Conservation (phyloP, 495 filamentous ascomycete genomes). For the Penicillium longicatenatum region DNA sequence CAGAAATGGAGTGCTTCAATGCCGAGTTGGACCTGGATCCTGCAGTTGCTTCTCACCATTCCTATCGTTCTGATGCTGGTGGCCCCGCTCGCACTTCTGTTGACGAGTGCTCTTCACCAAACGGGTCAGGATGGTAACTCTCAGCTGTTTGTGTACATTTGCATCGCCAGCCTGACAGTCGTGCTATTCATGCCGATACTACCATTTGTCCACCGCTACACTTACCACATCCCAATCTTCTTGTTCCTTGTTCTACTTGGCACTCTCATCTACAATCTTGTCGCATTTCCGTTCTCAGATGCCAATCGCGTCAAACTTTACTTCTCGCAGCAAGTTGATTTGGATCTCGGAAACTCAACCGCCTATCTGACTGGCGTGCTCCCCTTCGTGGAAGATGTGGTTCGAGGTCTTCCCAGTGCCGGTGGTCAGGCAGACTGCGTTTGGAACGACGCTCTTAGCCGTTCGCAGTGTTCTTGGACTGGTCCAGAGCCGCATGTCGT, state of each 20-base stretch:
- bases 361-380: slow-evolving; percentile 73
- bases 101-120: slow-evolving; percentile 71
- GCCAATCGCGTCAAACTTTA: slow-evolving; percentile 80
- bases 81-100: slow-evolving; percentile 72
- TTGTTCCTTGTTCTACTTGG: slow-evolving; percentile 71
- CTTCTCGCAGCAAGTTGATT: slow-evolving; percentile 80
- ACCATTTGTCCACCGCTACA: slow-evolving; percentile 86
- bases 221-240: slow-evolving; percentile 77
- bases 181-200: slow-evolving; percentile 75
- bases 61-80: slow-evolving; percentile 75
- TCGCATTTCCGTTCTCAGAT: slow-evolving; percentile 84
- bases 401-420: slow-evolving; percentile 70
- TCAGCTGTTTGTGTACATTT: slow-evolving; percentile 67
- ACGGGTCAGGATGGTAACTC: slow-evolving; percentile 78
- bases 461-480: slow-evolving; percentile 71
- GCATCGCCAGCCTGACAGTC: slow-evolving; percentile 64
- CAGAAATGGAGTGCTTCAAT: slow-evolving; percentile 81
- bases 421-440: slow-evolving; percentile 48
- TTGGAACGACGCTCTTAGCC: slow-evolving; percentile 20
- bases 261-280: slow-evolving; percentile 84
- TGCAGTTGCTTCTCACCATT: slow-evolving; percentile 79
- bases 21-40: slow-evolving; percentile 80
- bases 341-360: slow-evolving; percentile 68
- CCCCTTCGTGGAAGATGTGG: slow-evolving; percentile 67
- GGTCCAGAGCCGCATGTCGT: slow-evolving; percentile 63